Percentiles rank a stretch among this genome's conserved stretches.
Evolutionary conservation across 139 green algal genomes (phyloP).

Genomic region (Chlamydomonas schloesseri): DNA sequence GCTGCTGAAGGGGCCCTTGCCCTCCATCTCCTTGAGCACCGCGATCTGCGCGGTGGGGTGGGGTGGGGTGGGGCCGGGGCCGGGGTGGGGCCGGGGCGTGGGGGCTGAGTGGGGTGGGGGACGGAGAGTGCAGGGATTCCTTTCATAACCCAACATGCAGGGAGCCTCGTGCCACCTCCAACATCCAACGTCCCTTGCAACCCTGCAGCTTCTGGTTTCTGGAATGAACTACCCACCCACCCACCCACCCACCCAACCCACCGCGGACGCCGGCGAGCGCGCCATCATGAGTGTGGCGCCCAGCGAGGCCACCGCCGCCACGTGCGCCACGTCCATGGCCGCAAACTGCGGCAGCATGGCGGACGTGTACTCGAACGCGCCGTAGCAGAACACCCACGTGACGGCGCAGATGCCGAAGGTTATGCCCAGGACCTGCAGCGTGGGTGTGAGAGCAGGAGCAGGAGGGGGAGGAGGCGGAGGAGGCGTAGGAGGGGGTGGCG

Average conservation of each 20-base stretch:
- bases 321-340: conserved; percentile 25
- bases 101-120: no score
- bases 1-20: conserved; percentile 82
- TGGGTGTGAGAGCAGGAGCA: background rate
- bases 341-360: conserved; percentile 46
- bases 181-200: no score
- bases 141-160: no score
- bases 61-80: no score
- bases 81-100: no score
- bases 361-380: conserved; percentile 47
- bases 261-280: conserved; percentile 86
- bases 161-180: no score
- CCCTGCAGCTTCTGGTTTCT: no score
- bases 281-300: conserved; percentile 85
- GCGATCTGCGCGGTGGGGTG: conserved; percentile 77
- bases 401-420: conserved; percentile 61
- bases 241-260: conserved; percentile 17
- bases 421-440: conserved; percentile 75
- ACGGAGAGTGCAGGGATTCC: no score
- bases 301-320: conserved; percentile 72
- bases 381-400: conserved; percentile 72
- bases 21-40: conserved; percentile 87
- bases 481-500: no score
- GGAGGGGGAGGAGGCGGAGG: no score
- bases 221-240: background rate